Percentiles rank a stretch among this genome's conserved stretches.
Evolutionary conservation across 176 grass and related monocot species (phyloP).

Genomic region (Ampelocalamus luodianensis): DNA sequence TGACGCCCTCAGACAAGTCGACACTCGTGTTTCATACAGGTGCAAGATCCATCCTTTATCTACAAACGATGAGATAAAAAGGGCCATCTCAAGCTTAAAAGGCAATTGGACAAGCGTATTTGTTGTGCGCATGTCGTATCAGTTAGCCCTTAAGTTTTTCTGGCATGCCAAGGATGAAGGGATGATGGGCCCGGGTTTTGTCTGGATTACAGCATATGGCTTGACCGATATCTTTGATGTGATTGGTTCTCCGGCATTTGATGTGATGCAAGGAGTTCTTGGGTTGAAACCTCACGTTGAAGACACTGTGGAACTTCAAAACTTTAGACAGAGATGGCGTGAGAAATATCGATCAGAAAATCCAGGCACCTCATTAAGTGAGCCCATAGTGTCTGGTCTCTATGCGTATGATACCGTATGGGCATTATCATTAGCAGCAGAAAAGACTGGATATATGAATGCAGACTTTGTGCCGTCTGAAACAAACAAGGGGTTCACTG

Average conservation of each 20-base stretch:
- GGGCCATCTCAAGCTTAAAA: conserved; percentile 45
- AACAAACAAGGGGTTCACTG: conserved; percentile 51
- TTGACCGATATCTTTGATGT: conserved; percentile 76
- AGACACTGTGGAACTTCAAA: conserved; percentile 25
- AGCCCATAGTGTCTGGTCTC: conserved; percentile 51
- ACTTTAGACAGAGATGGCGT: conserved; percentile 53
- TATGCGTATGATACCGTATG: conserved; percentile 87
- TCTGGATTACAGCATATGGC: conserved; percentile 76
- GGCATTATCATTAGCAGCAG: conserved; percentile 63
- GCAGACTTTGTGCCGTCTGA: conserved; percentile 39
- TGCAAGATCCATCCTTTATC: conserved; percentile 52
- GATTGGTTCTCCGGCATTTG: conserved; percentile 46
- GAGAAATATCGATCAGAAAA: conserved; percentile 46
- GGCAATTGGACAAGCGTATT: conserved; percentile 65
- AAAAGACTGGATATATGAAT: conserved; percentile 27
- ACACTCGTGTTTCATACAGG: conserved; percentile 43
- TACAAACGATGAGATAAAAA: conserved; percentile 41
- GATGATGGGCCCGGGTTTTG: conserved; percentile 63
- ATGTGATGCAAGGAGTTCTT: conserved; percentile 78
- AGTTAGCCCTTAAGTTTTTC: conserved; percentile 61
- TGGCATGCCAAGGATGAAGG: conserved; percentile 49
- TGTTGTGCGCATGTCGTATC: conserved; percentile 68
- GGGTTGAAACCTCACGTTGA: conserved; percentile 63
- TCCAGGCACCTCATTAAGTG: conserved; percentile 28
- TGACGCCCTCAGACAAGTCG: conserved; percentile 56